Evolutionary conservation across 768 basidiomycete genomes (phyloP).

Genomic region (Coprinopsis marcescibilis): DNA sequence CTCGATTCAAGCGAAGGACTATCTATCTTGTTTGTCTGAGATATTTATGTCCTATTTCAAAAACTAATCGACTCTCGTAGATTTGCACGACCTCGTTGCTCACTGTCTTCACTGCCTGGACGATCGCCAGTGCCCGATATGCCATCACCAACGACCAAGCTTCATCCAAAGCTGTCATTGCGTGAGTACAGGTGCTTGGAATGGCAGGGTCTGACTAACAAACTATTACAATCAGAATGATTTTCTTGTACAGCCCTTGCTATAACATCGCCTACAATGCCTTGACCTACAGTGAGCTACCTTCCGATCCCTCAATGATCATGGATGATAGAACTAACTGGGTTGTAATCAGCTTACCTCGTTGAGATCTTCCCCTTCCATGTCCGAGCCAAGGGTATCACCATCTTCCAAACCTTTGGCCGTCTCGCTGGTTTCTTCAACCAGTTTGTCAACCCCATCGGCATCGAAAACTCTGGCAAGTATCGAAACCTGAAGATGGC

Average conservation of each 20-base stretch:
- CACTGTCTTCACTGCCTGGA: constrained; percentile 49
- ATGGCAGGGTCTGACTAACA: too few species aligned
- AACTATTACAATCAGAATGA: too few species aligned
- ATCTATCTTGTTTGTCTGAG: constrained; percentile 46
- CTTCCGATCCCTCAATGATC: too few species aligned
- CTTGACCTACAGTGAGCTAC: constrained; percentile 43
- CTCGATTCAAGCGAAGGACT: constrained; percentile 41
- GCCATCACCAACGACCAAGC: constrained; percentile 33
- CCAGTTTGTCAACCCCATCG: constrained; percentile 62
- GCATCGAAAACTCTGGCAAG: constrained; percentile 44
- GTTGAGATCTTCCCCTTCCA: constrained; percentile 68
- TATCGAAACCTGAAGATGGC: too few species aligned
- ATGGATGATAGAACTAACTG: too few species aligned
- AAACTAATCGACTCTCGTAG: constrained; percentile 16
- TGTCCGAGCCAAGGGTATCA: constrained; percentile 54
- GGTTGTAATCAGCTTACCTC: constrained; percentile 40
- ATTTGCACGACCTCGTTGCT: constrained; percentile 41
- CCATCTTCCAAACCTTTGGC: constrained; percentile 55
- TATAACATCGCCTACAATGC: constrained; percentile 56
- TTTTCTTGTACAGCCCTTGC: constrained; percentile 50
- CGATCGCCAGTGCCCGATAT: constrained; percentile 46
- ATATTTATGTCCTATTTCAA: background rate
- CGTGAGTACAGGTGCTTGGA: constrained; percentile 33
- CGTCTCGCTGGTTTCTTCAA: constrained; percentile 57
- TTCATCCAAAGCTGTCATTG: constrained; percentile 45